Conservation (phyloP, 352 stramenopile genomes). For the Globisporangium nunn region DNA sequence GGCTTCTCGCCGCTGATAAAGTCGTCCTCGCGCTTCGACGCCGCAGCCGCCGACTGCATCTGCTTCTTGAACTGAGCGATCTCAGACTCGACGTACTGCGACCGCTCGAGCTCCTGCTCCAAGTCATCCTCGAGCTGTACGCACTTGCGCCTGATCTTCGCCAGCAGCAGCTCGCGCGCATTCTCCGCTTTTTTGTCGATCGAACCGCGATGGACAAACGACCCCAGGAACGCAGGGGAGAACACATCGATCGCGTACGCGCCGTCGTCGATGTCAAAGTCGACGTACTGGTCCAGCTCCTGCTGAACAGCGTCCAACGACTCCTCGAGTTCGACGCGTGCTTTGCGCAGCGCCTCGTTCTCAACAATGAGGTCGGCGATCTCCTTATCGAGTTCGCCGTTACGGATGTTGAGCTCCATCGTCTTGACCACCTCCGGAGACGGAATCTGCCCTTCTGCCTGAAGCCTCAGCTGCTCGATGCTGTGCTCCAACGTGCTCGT, state of each 20-base stretch:
- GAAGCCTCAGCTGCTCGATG: slow-evolving; percentile 55
- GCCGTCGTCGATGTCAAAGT: slow-evolving; percentile 40
- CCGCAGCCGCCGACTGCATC: slow-evolving; percentile 53
- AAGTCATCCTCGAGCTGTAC: slow-evolving; percentile 56
- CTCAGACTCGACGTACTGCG: slow-evolving; percentile 47
- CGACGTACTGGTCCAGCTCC: slow-evolving; percentile 55
- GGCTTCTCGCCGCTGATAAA: slow-evolving; percentile 76
- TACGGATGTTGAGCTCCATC: slow-evolving; percentile 41
- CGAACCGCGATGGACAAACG: slow-evolving; percentile 47
- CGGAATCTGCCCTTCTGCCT: slow-evolving; percentile 46
- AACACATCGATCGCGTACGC: slow-evolving; percentile 62
- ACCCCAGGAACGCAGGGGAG: slow-evolving; percentile 55
- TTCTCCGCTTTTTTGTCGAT: slow-evolving; percentile 58
- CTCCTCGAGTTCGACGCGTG: slow-evolving; percentile 44
- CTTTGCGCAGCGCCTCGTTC: slow-evolving; percentile 54
- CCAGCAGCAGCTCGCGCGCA: slow-evolving; percentile 46
- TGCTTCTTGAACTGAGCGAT: slow-evolving; percentile 62
- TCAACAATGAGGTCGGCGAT: slow-evolving; percentile 64
- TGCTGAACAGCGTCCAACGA: slow-evolving; percentile 50
- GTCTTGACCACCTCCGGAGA: slow-evolving; percentile 60
- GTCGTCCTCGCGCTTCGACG: slow-evolving; percentile 64
- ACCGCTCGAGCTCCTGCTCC: slow-evolving; percentile 45
- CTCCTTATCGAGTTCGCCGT: slow-evolving; percentile 57
- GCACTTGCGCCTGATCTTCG: slow-evolving; percentile 43
- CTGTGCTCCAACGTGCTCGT: slow-evolving; percentile 38